Conservation (phyloP, 2,329 filamentous ascomycete species). For the Fusarium robinianum region DNA sequence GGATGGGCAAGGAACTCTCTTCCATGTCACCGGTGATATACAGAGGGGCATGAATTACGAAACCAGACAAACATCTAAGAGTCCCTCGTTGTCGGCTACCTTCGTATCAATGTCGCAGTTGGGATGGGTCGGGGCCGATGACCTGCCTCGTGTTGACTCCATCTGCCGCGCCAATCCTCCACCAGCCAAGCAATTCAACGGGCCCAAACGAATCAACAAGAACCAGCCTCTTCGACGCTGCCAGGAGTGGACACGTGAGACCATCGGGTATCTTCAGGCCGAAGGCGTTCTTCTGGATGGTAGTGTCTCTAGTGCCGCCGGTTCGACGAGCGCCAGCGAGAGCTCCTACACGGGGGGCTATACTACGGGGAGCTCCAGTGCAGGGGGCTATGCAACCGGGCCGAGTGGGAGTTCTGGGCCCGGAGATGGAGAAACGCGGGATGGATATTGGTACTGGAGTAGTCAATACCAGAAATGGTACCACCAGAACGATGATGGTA, state of each 20-base stretch:
- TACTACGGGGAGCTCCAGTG: neutral
- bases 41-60: neutral
- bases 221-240: conserved; percentile 1
- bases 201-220: conserved; percentile 1
- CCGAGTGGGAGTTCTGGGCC: neutral
- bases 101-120: neutral
- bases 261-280: neutral
- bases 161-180: neutral
- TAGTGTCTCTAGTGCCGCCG: neutral
- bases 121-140: neutral
- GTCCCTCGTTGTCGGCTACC: neutral
- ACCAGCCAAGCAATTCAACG: conserved; percentile 7
- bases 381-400: neutral
- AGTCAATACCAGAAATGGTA: neutral
- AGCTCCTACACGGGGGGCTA: neutral
- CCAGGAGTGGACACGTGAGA: conserved; percentile 10
- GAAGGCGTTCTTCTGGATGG: neutral
- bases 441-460: neutral
- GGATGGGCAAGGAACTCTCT: neutral
- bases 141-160: neutral
- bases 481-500: neutral
- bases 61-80: neutral
- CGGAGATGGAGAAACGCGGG: neutral
- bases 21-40: neutral
- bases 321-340: neutral